These are phyloP conservation scores for Piromyces finnis DNA, from an alignment of 192 early-diverging fungal species.

Conservation along the genomic window DNA sequence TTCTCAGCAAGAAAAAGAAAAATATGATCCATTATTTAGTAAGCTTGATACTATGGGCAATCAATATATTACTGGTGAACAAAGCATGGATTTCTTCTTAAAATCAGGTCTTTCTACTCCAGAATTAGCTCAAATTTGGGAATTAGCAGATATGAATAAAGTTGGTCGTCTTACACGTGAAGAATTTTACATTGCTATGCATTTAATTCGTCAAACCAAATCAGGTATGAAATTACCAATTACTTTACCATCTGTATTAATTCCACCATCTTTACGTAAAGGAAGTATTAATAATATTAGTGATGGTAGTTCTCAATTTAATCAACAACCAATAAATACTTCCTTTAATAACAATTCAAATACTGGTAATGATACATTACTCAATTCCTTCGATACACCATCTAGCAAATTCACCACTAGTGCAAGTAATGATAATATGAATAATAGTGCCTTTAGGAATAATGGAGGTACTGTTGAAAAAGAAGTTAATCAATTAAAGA, in stretches of 20 bases:
- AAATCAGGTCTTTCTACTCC: neutral
- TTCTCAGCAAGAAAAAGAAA: neutral
- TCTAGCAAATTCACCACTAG: neutral
- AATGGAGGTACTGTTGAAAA: neutral
- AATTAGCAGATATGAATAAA: neutral
- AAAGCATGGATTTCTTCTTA: neutral
- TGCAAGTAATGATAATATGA: no score
- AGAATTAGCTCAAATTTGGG: neutral
- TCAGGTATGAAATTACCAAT: neutral
- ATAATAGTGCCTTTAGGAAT: neutral
- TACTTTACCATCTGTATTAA: neutral
- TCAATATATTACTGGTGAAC: neutral
- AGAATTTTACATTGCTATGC: neutral
- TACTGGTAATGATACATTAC: neutral
- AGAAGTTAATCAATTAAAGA: neutral
- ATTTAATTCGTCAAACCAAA: neutral
- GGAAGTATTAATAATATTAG: neutral
- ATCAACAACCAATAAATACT: neutral
- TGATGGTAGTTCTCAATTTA: neutral
- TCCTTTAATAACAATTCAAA: neutral
- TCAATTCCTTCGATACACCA: neutral
- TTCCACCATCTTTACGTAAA: neutral
- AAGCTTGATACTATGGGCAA: neutral
- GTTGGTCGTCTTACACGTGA: neutral
- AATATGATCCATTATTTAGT: neutral